Conservation (phyloP, 352 stramenopile genomes). For the Halophytophthora batemanensis region DNA sequence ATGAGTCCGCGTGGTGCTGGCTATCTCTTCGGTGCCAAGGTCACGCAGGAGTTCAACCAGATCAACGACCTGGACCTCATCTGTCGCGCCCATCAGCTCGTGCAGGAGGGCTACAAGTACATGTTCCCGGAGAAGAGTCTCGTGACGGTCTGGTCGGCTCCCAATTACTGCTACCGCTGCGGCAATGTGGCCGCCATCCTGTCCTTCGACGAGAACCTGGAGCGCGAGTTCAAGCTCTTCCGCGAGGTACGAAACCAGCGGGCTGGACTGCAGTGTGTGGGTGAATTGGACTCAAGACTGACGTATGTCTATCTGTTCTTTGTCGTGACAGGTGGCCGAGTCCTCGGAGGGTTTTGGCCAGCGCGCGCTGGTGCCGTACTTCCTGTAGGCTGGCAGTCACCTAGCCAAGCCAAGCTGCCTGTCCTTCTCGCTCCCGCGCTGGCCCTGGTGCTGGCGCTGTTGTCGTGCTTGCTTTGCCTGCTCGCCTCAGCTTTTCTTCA, state of each 20-base stretch:
- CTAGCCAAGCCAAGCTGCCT: slow-evolving; percentile 11
- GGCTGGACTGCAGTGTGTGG: slow-evolving; percentile 7
- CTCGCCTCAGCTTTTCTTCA: slow-evolving; percentile 13
- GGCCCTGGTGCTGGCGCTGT: slow-evolving; percentile 6
- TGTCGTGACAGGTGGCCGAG: slow-evolving; percentile 56
- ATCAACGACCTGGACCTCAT: slow-evolving; percentile 89
- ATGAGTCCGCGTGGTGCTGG: slow-evolving; percentile 87
- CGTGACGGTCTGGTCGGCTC: slow-evolving; percentile 80
- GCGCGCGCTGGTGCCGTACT: slow-evolving; percentile 81
- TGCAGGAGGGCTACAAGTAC: slow-evolving; percentile 91
- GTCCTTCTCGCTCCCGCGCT: slow-evolving; percentile 6
- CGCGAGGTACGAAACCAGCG: slow-evolving; percentile 53
- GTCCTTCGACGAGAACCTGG: slow-evolving; percentile 79
- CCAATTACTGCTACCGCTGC: slow-evolving; percentile 87
- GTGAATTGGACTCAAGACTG: slow-evolving; percentile 6
- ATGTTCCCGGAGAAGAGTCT: slow-evolving; percentile 87
- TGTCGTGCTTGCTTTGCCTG: slow-evolving; percentile 7
- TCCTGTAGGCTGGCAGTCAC: slow-evolving; percentile 59
- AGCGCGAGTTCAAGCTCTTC: slow-evolving; percentile 88
- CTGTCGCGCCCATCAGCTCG: slow-evolving; percentile 86
- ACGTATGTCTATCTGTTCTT: slow-evolving; percentile 9
- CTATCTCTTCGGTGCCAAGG: slow-evolving; percentile 86
- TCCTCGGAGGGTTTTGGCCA: slow-evolving; percentile 78
- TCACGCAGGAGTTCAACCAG: slow-evolving; percentile 89
- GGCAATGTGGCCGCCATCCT: slow-evolving; percentile 84